Percentiles rank a stretch among this genome's conserved stretches.
These are phyloP conservation scores for Geotrichum ghanense DNA, from an alignment of 805 yeast genomes.

Conservation along the genomic window DNA sequence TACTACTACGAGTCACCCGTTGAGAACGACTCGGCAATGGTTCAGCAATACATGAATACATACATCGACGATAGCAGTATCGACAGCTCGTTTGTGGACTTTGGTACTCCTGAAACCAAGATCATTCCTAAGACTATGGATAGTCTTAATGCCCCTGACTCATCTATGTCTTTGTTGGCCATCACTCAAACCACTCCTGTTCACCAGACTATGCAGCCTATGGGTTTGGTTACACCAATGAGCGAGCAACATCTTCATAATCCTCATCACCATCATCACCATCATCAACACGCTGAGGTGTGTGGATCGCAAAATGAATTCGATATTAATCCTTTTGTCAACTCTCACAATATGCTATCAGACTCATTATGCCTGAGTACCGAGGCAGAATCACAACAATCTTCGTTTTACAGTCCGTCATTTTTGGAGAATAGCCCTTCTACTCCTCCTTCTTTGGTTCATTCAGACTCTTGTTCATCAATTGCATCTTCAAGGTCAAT, in stretches of 20 bases:
- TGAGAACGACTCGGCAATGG: not conserved
- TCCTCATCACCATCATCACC: not conserved
- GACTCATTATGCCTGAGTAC: not conserved
- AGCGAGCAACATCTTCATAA: not conserved
- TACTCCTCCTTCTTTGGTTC: not conserved
- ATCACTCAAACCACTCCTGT: not conserved
- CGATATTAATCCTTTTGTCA: not conserved
- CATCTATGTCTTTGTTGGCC: not conserved
- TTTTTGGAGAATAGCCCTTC: not conserved
- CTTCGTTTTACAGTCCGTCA: not conserved
- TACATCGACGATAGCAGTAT: not conserved
- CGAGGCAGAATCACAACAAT: not conserved
- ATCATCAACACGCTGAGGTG: not conserved
- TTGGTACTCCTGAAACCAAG: not conserved
- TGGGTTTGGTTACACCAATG: not conserved
- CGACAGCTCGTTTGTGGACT: not conserved
- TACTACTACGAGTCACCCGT: not conserved
- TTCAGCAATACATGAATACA: conserved; percentile 1
- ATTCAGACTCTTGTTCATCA: not conserved
- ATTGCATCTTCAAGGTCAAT: not conserved
- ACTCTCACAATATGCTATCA: not conserved
- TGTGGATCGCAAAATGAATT: not conserved
- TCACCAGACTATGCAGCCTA: not conserved
- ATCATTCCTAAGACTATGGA: not conserved
- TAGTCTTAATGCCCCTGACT: not conserved